A percentile compares a stretch with the other conserved stretches of the same genome.
phyloP scores from a whole-genome alignment of 2,329 filamentous ascomycete genomes.

The Cladosporium sp. region DNA sequence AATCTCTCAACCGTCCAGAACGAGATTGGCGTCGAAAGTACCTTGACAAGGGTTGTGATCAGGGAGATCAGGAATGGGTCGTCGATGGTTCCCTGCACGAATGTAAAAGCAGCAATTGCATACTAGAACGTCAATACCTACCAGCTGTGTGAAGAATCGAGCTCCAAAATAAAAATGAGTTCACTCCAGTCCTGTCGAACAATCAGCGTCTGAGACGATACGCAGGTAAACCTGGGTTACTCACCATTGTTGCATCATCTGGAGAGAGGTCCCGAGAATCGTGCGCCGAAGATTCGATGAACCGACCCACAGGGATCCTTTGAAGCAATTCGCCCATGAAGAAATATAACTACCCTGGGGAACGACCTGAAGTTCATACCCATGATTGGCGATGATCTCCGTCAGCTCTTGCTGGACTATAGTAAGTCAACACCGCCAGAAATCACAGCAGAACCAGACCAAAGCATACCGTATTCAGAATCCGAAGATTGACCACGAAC shows the following conservation, averaged over 20 bases:
- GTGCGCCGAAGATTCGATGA: slow-evolving; percentile 43
- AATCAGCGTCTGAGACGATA: slow-evolving; percentile 36
- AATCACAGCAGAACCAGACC: slow-evolving; percentile 43
- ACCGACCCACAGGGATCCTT: slow-evolving; percentile 40
- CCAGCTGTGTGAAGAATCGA: slow-evolving; percentile 42
- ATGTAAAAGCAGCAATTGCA: no score
- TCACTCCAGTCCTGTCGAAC: slow-evolving; percentile 37
- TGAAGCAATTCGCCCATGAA: slow-evolving; percentile 42
- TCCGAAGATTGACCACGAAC: slow-evolving; percentile 39
- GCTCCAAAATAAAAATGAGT: slow-evolving; percentile 40
- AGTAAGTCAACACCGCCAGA: slow-evolving; percentile 41
- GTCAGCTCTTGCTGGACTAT: slow-evolving; percentile 39
- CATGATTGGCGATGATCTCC: slow-evolving; percentile 39
- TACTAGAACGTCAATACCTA: slow-evolving; percentile 27
- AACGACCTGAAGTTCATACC: slow-evolving; percentile 30
- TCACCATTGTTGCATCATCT: slow-evolving; percentile 43
- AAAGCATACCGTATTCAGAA: slow-evolving; percentile 35
- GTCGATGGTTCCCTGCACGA: slow-evolving; percentile 1
- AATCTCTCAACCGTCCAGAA: slow-evolving; percentile 44
- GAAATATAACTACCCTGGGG: slow-evolving; percentile 25
- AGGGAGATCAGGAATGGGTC: slow-evolving; percentile 37
- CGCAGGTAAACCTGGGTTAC: slow-evolving; percentile 33
- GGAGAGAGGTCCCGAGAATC: slow-evolving; percentile 39
- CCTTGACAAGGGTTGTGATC: slow-evolving; percentile 42
- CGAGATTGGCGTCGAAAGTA: slow-evolving; percentile 40